A percentile compares a stretch with the other conserved stretches of the same genome.
These are phyloP conservation scores for Paraglomus occultum DNA, from an alignment of 192 early-diverging fungal species.

Conservation along the genomic window DNA sequence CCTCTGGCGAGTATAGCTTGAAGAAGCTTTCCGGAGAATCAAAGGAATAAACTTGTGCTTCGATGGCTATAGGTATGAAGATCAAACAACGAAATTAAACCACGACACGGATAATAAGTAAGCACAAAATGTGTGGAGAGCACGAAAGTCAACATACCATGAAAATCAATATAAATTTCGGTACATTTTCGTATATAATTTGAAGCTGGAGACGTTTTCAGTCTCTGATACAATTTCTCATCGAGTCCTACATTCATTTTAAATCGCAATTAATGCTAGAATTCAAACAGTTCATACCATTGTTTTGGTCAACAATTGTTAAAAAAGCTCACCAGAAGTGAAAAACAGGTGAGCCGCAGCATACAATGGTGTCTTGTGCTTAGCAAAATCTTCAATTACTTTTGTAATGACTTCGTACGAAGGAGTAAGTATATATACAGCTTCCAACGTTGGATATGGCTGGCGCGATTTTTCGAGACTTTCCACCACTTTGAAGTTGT, in stretches of 20 bases:
- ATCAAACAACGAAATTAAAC: too few species aligned
- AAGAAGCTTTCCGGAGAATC: constrained; percentile 68
- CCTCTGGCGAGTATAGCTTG: constrained; percentile 60
- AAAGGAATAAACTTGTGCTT: constrained; percentile 67
- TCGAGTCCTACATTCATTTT: too few species aligned
- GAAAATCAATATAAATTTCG: constrained; percentile 82
- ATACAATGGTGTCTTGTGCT: constrained; percentile 50
- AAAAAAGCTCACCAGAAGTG: constrained; percentile 45
- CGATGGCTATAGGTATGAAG: constrained; percentile 43
- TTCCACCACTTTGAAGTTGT: constrained; percentile 59
- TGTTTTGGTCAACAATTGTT: neutral
- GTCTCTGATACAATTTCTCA: constrained; percentile 56
- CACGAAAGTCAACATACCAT: constrained; percentile 50
- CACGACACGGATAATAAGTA: too few species aligned
- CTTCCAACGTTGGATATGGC: constrained; percentile 58
- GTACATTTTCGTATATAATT: constrained; percentile 63
- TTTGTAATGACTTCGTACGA: constrained; percentile 58
- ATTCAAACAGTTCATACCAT: too few species aligned
- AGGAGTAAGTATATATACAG: constrained; percentile 60
- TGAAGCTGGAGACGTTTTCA: constrained; percentile 54
- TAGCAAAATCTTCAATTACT: constrained; percentile 58
- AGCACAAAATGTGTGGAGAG: too few species aligned
- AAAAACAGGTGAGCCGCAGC: constrained; percentile 62
- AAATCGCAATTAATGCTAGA: too few species aligned
- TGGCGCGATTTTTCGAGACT: constrained; percentile 57